Percentiles rank a stretch among this genome's conserved stretches.
Evolutionary conservation across 2,329 filamentous ascomycete species (phyloP).

Genomic region (Cryphonectria naterciae): DNA sequence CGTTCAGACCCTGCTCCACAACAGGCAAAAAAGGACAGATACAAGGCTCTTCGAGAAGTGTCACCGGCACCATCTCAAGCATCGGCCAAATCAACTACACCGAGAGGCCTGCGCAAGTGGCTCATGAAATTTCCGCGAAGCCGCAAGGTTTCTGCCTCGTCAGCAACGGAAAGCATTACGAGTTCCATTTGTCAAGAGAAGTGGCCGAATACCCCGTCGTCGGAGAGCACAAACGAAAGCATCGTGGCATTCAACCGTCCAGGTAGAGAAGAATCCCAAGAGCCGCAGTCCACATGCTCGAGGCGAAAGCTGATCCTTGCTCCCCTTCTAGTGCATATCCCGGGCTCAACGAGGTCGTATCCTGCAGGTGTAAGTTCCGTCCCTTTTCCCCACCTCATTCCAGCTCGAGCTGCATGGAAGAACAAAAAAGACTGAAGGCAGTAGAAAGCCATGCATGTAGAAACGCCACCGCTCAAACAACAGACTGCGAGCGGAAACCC

Average conservation of each 20-base stretch:
- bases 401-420: background rate
- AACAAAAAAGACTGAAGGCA: background rate
- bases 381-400: background rate
- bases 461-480: conserved; percentile 13
- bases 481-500: conserved; percentile 2
- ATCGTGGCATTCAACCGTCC: background rate
- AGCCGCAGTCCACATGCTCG: background rate
- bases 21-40: conserved; percentile 1
- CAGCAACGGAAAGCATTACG: background rate
- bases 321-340: background rate
- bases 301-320: background rate
- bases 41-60: background rate
- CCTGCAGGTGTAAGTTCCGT: conserved; percentile 19
- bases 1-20: background rate
- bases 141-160: background rate
- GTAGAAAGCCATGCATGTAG: conserved; percentile 17
- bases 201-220: background rate
- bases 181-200: background rate
- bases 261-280: conserved; percentile 9
- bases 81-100: background rate
- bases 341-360: conserved; percentile 19
- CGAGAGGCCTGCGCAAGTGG: conserved; percentile 19
- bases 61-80: background rate
- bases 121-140: conserved; percentile 12
- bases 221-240: background rate